These are phyloP conservation scores for Solanum aculeatissimum DNA, from an alignment of 305 asterid species.

Conservation along the genomic window DNA sequence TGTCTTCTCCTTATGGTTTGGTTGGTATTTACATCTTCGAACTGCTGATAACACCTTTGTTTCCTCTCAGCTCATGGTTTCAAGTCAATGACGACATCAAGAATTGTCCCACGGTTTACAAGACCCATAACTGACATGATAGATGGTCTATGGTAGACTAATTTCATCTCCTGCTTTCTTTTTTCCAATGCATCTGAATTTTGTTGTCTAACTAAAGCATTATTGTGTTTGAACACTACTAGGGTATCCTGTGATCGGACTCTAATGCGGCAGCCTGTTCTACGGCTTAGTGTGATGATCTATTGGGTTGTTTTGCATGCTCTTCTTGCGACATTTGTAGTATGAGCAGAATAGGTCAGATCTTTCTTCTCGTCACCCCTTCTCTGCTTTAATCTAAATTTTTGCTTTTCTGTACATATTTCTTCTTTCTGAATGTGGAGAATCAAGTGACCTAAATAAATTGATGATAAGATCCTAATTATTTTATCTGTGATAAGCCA, in stretches of 20 bases:
- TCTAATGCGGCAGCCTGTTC: constrained; percentile 89
- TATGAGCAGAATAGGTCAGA: constrained; percentile 35
- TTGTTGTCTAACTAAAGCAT: background rate
- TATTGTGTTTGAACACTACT: constrained; percentile 11
- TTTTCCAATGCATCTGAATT: background rate
- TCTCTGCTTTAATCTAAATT: background rate
- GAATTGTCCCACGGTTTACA: constrained; percentile 79
- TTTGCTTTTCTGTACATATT: background rate
- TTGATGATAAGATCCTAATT: background rate
- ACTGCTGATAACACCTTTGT: background rate
- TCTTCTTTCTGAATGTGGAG: background rate
- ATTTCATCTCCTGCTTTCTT: background rate
- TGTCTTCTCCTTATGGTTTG: background rate
- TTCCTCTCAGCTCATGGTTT: constrained; percentile 87
- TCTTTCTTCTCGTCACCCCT: constrained; percentile 14
- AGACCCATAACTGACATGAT: constrained; percentile 81
- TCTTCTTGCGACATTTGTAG: constrained; percentile 64
- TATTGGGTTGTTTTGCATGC: constrained; percentile 91
- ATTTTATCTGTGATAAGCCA: background rate
- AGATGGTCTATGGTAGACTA: constrained; percentile 85
- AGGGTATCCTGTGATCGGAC: constrained; percentile 98
- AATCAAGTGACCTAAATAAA: background rate
- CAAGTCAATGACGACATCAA: constrained; percentile 93
- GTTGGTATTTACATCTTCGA: background rate
- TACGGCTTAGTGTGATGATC: constrained; percentile 76